A percentile compares a stretch with the other conserved stretches of the same genome.
phyloP scores from a whole-genome alignment of 768 basidiomycete genomes.

The Amanita pallidorosea region DNA sequence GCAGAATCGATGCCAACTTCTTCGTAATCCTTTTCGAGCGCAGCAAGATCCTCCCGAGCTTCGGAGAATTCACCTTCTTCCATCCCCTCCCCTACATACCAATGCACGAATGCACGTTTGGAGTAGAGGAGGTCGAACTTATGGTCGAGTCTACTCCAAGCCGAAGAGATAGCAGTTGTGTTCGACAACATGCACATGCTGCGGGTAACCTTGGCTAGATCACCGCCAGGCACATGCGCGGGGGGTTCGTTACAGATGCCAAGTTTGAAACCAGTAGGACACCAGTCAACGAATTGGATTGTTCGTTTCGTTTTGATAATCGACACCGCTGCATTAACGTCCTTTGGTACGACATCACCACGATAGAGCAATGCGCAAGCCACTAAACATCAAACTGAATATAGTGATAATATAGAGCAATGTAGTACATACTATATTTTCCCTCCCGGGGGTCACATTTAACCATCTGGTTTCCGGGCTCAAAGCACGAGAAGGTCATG shows the following conservation, averaged over 20 bases:
- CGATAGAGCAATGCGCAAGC: slow-evolving; percentile 89
- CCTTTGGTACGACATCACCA: slow-evolving; percentile 96
- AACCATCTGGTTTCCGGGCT: slow-evolving; percentile 93
- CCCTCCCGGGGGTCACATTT: slow-evolving; percentile 94
- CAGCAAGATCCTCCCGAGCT: slow-evolving; percentile 95
- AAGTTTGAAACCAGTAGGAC: slow-evolving; percentile 96
- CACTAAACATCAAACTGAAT: slow-evolving; percentile 36
- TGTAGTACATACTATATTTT: slow-evolving; percentile 79
- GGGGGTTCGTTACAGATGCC: slow-evolving; percentile 98
- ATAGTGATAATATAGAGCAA: not conserved
- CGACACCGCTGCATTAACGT: slow-evolving; percentile 85
- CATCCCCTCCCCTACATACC: slow-evolving; percentile 99
- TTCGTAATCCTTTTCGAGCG: slow-evolving; percentile 92
- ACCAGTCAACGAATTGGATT: slow-evolving; percentile 98
- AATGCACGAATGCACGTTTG: slow-evolving; percentile 85
- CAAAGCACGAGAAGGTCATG: slow-evolving; percentile 98
- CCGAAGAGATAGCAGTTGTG: slow-evolving; percentile 88
- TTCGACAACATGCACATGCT: slow-evolving; percentile 97
- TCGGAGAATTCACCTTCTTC: slow-evolving; percentile 99
- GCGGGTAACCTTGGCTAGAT: slow-evolving; percentile 88
- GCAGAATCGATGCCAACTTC: slow-evolving; percentile 77
- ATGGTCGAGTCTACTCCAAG: slow-evolving; percentile 93
- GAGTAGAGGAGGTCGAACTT: slow-evolving; percentile 99
- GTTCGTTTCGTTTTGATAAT: slow-evolving; percentile 96
- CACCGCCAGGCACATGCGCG: slow-evolving; percentile 85